A percentile compares a stretch with the other conserved stretches of the same genome.
Evolutionary conservation across 805 yeast species (phyloP).

Genomic region (Schwanniomyces sp.): DNA sequence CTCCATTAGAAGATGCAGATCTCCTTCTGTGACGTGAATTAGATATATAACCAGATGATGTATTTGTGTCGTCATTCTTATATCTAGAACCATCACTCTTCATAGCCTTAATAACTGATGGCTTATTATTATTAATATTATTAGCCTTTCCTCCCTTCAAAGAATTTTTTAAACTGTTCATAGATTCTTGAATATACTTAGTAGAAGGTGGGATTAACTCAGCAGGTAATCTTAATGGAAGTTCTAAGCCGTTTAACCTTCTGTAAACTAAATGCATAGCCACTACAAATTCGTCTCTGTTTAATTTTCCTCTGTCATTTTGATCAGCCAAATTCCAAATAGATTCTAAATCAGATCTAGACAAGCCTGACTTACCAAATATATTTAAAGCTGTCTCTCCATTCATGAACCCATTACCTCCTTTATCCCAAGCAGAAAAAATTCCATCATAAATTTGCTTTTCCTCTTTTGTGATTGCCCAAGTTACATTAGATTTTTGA

Average conservation of each 20-base stretch:
- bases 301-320: conserved; percentile 77
- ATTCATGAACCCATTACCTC: conserved; percentile 64
- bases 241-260: conserved; percentile 81
- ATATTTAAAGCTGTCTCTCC: conserved; percentile 83
- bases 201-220: conserved; percentile 88
- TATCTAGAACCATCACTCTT: conserved; percentile 35
- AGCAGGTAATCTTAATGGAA: conserved; percentile 82
- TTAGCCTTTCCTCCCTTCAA: conserved; percentile 40
- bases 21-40: conserved; percentile 59
- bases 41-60: conserved; percentile 58
- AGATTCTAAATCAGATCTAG: conserved; percentile 79
- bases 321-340: conserved; percentile 91
- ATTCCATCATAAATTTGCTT: conserved; percentile 83
- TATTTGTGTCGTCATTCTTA: conserved; percentile 71
- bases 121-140: conserved; percentile 2
- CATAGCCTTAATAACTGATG: conserved; percentile 19
- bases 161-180: conserved; percentile 67
- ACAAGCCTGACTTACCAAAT: conserved; percentile 87
- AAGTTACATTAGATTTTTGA: conserved; percentile 58
- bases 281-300: conserved; percentile 88
- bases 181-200: conserved; percentile 67
- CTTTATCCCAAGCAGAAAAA: conserved; percentile 82
- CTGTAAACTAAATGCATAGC: conserved; percentile 97
- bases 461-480: conserved; percentile 88
- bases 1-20: conserved; percentile 15